phyloP scores from a whole-genome alignment of 352 stramenopile species.

The Globisporangium ultimum region DNA sequence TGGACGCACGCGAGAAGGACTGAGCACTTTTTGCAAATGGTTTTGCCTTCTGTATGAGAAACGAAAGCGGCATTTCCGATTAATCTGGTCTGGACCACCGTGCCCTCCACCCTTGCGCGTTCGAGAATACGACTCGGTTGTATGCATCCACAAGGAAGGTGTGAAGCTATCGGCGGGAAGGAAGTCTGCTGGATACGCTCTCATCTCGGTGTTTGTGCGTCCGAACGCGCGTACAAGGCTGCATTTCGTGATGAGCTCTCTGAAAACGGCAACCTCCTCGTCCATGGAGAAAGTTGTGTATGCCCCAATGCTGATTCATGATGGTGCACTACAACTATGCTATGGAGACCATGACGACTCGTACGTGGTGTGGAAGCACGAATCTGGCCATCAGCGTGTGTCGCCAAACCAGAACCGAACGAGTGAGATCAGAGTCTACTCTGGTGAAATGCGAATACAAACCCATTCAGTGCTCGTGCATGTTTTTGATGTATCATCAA shows the following conservation, averaged over 20 bases:
- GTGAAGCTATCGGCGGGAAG: slow-evolving; percentile 18
- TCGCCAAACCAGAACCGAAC: too few species aligned
- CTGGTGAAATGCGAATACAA: slow-evolving; percentile 27
- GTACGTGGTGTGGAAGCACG: slow-evolving; percentile 34
- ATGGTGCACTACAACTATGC: slow-evolving; percentile 24
- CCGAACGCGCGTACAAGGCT: slow-evolving; percentile 25
- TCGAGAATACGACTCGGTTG: slow-evolving; percentile 40
- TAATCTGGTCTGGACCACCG: slow-evolving; percentile 53
- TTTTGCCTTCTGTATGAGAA: slow-evolving; percentile 60
- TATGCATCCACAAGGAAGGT: slow-evolving; percentile 66
- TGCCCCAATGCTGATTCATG: slow-evolving; percentile 20
- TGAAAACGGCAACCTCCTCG: slow-evolving; percentile 12
- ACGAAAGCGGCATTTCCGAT: slow-evolving; percentile 37
- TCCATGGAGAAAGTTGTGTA: slow-evolving; percentile 21
- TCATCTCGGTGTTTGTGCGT: slow-evolving; percentile 41
- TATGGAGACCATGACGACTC: slow-evolving; percentile 11
- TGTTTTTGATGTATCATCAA: slow-evolving; percentile 26
- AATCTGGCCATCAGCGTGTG: not conserved
- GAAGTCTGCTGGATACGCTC: slow-evolving; percentile 6
- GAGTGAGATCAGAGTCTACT: slow-evolving; percentile 27
- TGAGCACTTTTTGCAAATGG: slow-evolving; percentile 54
- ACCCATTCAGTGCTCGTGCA: slow-evolving; percentile 12
- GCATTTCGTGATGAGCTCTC: slow-evolving; percentile 32
- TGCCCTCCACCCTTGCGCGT: slow-evolving; percentile 51
- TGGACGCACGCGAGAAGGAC: slow-evolving; percentile 33